These are phyloP conservation scores for Tetrastigma voinierianum DNA, from an alignment of 164 flowering plant genomes.

Conservation along the genomic window DNA sequence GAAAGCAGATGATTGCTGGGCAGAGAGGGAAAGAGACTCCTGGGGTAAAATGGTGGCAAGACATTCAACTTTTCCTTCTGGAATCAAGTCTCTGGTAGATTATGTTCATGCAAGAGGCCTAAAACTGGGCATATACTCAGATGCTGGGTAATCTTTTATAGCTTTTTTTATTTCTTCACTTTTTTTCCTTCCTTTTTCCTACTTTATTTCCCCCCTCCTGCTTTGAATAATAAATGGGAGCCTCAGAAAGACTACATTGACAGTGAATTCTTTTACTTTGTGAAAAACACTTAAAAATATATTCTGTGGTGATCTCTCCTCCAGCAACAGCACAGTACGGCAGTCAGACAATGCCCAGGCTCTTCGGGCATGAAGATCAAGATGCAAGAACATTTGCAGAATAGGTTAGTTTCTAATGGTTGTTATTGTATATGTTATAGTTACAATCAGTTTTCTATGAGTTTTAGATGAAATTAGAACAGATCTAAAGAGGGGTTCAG, in stretches of 20 bases:
- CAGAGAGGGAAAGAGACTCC: slow-evolving; percentile 21
- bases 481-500: neutral
- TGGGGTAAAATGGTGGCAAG: slow-evolving; percentile 39
- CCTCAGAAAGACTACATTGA: neutral
- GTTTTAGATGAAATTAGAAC: neutral
- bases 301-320: neutral
- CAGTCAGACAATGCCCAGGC: slow-evolving; percentile 52
- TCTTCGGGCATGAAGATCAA: slow-evolving; percentile 52
- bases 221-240: no score
- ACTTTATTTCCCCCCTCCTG: no score
- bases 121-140: slow-evolving; percentile 50
- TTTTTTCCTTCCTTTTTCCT: no score
- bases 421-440: neutral
- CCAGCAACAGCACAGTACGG: slow-evolving; percentile 43
- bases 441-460: no score
- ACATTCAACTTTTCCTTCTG: slow-evolving; percentile 46
- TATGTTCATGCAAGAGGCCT: slow-evolving; percentile 47
- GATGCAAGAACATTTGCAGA: slow-evolving; percentile 51
- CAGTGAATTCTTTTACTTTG: neutral
- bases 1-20: slow-evolving; percentile 36
- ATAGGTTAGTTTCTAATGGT: slow-evolving; percentile 34
- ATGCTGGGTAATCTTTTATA: slow-evolving; percentile 38
- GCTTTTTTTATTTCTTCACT: no score
- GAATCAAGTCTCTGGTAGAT: slow-evolving; percentile 51
- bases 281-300: neutral